Conservation (phyloP, 2,329 filamentous ascomycete species). For the Aspergillus transmontanensis region DNA sequence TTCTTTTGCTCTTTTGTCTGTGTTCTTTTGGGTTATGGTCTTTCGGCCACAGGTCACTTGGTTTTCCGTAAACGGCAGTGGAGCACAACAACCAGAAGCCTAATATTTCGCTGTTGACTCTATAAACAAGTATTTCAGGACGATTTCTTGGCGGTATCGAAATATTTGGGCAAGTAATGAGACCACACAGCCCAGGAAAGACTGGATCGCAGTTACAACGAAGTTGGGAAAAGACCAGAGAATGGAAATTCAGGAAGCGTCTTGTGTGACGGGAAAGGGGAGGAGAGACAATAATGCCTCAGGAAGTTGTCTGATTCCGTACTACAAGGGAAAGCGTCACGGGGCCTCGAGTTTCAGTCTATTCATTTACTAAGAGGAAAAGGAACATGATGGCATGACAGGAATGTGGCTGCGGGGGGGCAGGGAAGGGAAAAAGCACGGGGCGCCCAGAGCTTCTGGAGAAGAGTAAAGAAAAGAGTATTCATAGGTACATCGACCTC, state of each 20-base stretch:
- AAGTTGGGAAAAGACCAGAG: not conserved
- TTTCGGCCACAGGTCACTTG: not conserved
- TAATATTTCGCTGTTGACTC: not conserved
- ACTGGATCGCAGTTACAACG: not conserved
- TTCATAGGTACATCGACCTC: not conserved
- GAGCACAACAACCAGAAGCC: conserved; percentile 3
- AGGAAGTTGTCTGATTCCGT: conserved; percentile 5
- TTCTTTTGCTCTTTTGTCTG: not conserved
- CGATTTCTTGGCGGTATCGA: not conserved
- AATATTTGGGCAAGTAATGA: not conserved
- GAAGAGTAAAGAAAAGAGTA: not conserved
- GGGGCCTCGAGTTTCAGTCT: not conserved
- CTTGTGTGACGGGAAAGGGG: conserved; percentile 8
- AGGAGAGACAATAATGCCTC: not conserved
- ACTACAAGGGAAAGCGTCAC: conserved; percentile 9
- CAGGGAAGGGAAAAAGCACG: not conserved
- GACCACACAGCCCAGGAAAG: too few relatives aligned
- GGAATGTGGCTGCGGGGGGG: conserved; percentile 12
- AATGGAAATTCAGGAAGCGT: conserved; percentile 6
- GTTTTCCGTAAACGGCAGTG: conserved; percentile 21
- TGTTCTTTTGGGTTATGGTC: not conserved
- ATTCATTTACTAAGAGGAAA: not conserved
- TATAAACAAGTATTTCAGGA: not conserved
- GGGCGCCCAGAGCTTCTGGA: not conserved
- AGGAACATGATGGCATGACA: conserved; percentile 9